Base-by-base conservation (phyloP, 192 early-diverging fungal species). In the Chytriomyces sp. region DNA sequence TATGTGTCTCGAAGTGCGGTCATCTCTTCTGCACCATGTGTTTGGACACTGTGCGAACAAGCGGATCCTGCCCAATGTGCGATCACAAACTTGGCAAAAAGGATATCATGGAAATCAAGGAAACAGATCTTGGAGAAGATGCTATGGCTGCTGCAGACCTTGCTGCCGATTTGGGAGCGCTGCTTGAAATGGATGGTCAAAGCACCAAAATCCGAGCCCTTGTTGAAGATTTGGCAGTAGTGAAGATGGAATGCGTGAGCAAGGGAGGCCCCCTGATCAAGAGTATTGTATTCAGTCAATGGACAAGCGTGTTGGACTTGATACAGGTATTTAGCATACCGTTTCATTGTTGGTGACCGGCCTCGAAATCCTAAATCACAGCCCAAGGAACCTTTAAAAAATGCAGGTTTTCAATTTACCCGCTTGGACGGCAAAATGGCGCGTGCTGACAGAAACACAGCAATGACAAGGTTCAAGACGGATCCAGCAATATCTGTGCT, bases 231-330 rank as follows among this genome's bases (percentile, higher is more conserved):
- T 72, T 86, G 48, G 20, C 77, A 20, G 62, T 49, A 16, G 77
- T 83, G 23, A 26, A 61, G 24, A 23, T n/a, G 20, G 67, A 86
- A 65, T 20, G 26, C n/a, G 9, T 64, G 20, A 45, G 74, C 60
- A 10, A 59, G 45, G 59, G 76, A 5, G 64, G 68, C 35, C 53
- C 72, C 5, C 67, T 53, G 2, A 77, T 84, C 24, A 96, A 97
- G 79, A 91, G 89, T 23, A 93, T 99, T 5, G 91, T 99, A 0
- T 99, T 98, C 78, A 97, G 96, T 20, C 97, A 99, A 80, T 99
- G 94, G 85, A 97, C 95, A 1, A 82, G 82, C 6, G 80, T 83
- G 72, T 82, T 89, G 26, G 80, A 85, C 43, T 76, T 88, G 18
- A 47, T 80, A 8, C 77, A 80, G 61, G 82, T 86, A 67, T 18